Base-by-base conservation (phyloP, 2,329 filamentous ascomycete genomes). In the Leptographium lundbergii region DNA sequence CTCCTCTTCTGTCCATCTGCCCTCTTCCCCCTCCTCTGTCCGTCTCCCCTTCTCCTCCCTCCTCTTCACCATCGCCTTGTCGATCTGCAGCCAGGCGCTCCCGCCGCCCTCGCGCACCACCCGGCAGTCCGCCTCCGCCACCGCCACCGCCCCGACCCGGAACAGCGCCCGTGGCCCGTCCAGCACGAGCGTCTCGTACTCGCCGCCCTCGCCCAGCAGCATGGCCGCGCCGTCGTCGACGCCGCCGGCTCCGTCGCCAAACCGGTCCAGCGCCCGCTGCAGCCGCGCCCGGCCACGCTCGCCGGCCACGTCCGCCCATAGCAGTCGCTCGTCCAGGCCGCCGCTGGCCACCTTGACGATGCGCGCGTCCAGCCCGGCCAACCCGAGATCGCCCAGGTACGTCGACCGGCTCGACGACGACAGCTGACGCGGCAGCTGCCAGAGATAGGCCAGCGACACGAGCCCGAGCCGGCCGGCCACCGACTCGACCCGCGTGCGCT, bases 311-410 rank as follows among this genome's bases (percentile, higher is more conserved):
- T 91, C 84, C 64, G 82, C 80, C 87, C 91, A 96, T 27, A 99
- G 74, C 66, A 91, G 86, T 45, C 73, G 76, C 65, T 91, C 88
- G 67, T 92, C 88, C 56, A 99, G 77, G 0, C 91, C 94, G 7
- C 90, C 91, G 63, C 89, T 95, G 51, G 94, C 91, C 52, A 96
- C 90, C 74, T 97, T 99, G 73, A 99, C 84, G 68, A 99, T 89
- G 61, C 91, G 80, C n/a, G 91, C 88, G 68, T 96, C 89, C 59
- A 95, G 82, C 0, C 87, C 87, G 3, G 85, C 82, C 7, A 76
- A 77, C 6, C 80, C 81, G 89, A 99, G 96, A 70, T 96, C 91
- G 60, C 82, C 77, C 56, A 99, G 76, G 63, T 63, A 54, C 63
- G 24, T 25, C 24, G 14, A 17, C 6, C 48, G 13, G 24, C 14